These are phyloP conservation scores for Chlorella sorokiniana DNA, from an alignment of 139 green algal species.

Conservation along the genomic window DNA sequence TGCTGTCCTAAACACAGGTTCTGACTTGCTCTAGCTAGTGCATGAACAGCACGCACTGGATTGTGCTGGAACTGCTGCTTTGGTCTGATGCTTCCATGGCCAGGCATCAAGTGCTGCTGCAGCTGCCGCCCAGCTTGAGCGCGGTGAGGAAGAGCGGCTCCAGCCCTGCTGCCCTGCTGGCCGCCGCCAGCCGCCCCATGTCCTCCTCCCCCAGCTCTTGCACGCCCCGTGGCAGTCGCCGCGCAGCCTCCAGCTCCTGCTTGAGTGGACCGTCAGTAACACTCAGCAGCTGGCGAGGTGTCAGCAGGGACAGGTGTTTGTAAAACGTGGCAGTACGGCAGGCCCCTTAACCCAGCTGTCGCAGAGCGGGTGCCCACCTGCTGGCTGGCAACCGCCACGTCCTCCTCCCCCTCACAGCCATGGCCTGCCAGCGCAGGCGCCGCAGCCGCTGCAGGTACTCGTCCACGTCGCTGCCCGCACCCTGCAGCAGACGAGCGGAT, in stretches of 20 bases:
- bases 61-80: too few relatives aligned
- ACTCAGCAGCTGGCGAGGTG: neutral
- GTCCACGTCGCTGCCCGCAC: slow-evolving; percentile 28
- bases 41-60: too few relatives aligned
- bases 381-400: neutral
- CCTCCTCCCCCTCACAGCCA: slow-evolving; percentile 56
- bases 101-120: too few relatives aligned
- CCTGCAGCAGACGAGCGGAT: slow-evolving; percentile 15
- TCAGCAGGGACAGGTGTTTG: neutral
- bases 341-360: too few relatives aligned
- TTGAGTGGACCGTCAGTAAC: neutral
- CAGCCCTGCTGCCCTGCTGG: slow-evolving; percentile 56
- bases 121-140: slow-evolving; percentile 69
- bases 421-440: slow-evolving; percentile 60
- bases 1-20: too few relatives aligned
- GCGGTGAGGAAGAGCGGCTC: slow-evolving; percentile 69
- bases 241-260: slow-evolving; percentile 20
- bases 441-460: slow-evolving; percentile 56
- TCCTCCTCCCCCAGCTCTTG: slow-evolving; percentile 64
- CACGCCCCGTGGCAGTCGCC: slow-evolving; percentile 27
- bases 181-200: slow-evolving; percentile 62
- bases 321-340: neutral
- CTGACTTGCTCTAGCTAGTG: too few relatives aligned
- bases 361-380: neutral
- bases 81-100: too few relatives aligned